phyloP scores from a whole-genome alignment of 2,329 filamentous ascomycete species.

The Podosphaera fusca region DNA sequence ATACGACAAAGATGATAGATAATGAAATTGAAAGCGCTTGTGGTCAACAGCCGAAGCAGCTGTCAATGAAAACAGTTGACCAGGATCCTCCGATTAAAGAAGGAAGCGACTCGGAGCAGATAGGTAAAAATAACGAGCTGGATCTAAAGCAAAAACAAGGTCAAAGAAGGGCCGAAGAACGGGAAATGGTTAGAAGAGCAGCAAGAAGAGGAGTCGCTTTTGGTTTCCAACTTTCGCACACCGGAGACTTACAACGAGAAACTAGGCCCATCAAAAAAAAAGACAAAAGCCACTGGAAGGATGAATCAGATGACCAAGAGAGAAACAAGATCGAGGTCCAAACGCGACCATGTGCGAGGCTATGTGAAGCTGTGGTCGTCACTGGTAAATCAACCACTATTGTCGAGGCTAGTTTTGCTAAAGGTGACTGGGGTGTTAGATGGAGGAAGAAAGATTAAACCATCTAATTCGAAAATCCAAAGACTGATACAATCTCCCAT shows the following conservation, averaged over 20 bases:
- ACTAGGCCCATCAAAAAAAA: not conserved
- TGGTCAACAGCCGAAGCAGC: constrained; percentile 11
- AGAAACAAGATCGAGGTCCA: not conserved
- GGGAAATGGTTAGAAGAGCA: constrained; percentile 6
- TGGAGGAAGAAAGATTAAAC: too few species aligned
- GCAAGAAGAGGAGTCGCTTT: constrained; percentile 7
- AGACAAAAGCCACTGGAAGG: not conserved
- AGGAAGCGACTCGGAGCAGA: constrained; percentile 28
- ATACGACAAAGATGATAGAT: too few species aligned
- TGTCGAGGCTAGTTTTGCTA: constrained; percentile 36
- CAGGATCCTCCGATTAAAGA: constrained; percentile 21
- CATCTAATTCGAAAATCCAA: too few species aligned
- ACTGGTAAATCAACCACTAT: constrained; percentile 20
- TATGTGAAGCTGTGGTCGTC: constrained; percentile 36
- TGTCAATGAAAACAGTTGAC: constrained; percentile 20
- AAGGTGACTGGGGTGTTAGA: constrained; percentile 33
- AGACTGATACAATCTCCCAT: too few species aligned
- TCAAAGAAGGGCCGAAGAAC: constrained; percentile 5
- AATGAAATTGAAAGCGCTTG: constrained; percentile 1
- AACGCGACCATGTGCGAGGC: constrained; percentile 11
- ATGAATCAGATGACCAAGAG: not conserved
- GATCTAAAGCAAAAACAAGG: constrained; percentile 20
- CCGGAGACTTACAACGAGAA: constrained; percentile 12
- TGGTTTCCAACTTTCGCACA: constrained; percentile 3
- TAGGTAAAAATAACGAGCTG: constrained; percentile 28